phyloP scores from a whole-genome alignment of 345 rosid genomes.

The Carallia brachiata region DNA sequence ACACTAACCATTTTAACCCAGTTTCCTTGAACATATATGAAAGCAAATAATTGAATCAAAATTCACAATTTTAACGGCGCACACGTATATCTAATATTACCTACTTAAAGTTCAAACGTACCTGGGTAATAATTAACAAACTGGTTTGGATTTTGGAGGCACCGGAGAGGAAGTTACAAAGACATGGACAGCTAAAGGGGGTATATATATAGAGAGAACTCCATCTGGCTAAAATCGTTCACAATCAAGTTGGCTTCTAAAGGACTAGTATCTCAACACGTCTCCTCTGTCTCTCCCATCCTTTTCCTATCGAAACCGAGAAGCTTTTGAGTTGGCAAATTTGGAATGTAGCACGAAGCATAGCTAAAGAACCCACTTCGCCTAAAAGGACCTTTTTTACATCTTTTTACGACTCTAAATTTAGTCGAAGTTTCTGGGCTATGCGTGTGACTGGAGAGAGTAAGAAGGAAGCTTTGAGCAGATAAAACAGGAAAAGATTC shows the following conservation, averaged over 20 bases:
- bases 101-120: background rate
- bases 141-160: constrained; percentile 9
- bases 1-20: background rate
- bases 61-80: background rate
- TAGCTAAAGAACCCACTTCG: constrained; percentile 15
- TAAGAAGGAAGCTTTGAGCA: constrained; percentile 25
- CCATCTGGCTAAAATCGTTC: background rate
- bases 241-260: constrained; percentile 17
- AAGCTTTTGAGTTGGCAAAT: constrained; percentile 37
- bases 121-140: background rate
- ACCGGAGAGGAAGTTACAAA: constrained; percentile 10
- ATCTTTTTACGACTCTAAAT: constrained; percentile 10
- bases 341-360: constrained; percentile 25
- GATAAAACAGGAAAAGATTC: constrained; percentile 10
- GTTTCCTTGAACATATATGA: background rate
- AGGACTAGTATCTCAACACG: constrained; percentile 2
- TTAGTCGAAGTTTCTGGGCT: constrained; percentile 11
- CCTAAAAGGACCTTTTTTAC: constrained; percentile 25
- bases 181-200: background rate
- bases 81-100: background rate
- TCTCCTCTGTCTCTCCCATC: background rate
- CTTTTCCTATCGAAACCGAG: constrained; percentile 1
- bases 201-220: background rate
- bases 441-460: constrained; percentile 22
- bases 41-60: background rate